phyloP scores from a whole-genome alignment of 345 rosid species.

The Citrus sinensis region DVS_A1.0 CM039169.1:28151001-28151500 shows the following conservation, averaged over 20 bases:
- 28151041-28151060: conserved; percentile 75
- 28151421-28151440: conserved; percentile 81
- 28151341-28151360: conserved; percentile 58
- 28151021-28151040: conserved; percentile 98
- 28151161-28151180: conserved; percentile 87
- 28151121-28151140: conserved; percentile 71
- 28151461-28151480: conserved; percentile 70
- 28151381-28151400: conserved; percentile 73
- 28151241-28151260: conserved; percentile 96
- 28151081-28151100: conserved; percentile 75
- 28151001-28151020: conserved; percentile 83
- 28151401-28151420: conserved; percentile 72
- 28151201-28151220: conserved; percentile 76
- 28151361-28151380: conserved; percentile 72
- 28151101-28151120: conserved; percentile 68
- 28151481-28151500: conserved; percentile 82
- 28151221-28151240: conserved; percentile 76
- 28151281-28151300: conserved; percentile 76
- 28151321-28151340: conserved; percentile 61
- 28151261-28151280: conserved; percentile 82
- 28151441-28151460: conserved; percentile 88
- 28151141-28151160: conserved; percentile 88
- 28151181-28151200: conserved; percentile 71
- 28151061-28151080: conserved; percentile 68
- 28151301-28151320: conserved; percentile 56